phyloP scores from a whole-genome alignment of 495 filamentous ascomycete species.

The Copromyces sp. region DNA sequence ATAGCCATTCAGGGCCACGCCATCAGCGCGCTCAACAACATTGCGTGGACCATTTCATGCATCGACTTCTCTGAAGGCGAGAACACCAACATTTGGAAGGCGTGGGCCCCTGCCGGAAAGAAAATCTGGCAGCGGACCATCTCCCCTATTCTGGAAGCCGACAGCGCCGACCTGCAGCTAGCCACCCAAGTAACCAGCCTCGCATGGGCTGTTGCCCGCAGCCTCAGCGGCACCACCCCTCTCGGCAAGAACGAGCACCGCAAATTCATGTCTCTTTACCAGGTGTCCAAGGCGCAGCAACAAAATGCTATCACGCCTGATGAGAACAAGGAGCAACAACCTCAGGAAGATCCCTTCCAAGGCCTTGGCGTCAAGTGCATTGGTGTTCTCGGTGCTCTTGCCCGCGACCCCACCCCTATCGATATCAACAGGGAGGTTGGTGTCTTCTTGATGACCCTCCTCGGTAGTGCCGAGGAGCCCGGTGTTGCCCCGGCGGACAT shows the following conservation, averaged over 20 bases:
- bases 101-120: slow-evolving; percentile 40
- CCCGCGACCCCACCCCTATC: slow-evolving; percentile 33
- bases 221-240: slow-evolving; percentile 36
- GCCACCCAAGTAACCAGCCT: slow-evolving; percentile 47
- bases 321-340: neutral
- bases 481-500: slow-evolving; percentile 35
- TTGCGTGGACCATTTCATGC: slow-evolving; percentile 47
- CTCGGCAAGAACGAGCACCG: slow-evolving; percentile 37
- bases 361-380: slow-evolving; percentile 49
- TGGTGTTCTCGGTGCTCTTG: slow-evolving; percentile 49
- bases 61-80: slow-evolving; percentile 35
- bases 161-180: slow-evolving; percentile 49
- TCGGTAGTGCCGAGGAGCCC: slow-evolving; percentile 27
- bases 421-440: slow-evolving; percentile 46
- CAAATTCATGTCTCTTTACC: slow-evolving; percentile 52
- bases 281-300: slow-evolving; percentile 32
- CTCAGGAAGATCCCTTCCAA: slow-evolving; percentile 36
- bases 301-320: slow-evolving; percentile 9
- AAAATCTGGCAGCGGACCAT: slow-evolving; percentile 44
- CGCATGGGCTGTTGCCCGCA: slow-evolving; percentile 51
- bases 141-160: slow-evolving; percentile 40
- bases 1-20: slow-evolving; percentile 35
- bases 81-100: slow-evolving; percentile 29
- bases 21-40: slow-evolving; percentile 47
- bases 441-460: slow-evolving; percentile 45